Evolutionary conservation across 2,329 filamentous ascomycete genomes (phyloP), one percentile per base, ranked within the genome.

Genomic region (Pseudodiploospora longispora): DNA sequence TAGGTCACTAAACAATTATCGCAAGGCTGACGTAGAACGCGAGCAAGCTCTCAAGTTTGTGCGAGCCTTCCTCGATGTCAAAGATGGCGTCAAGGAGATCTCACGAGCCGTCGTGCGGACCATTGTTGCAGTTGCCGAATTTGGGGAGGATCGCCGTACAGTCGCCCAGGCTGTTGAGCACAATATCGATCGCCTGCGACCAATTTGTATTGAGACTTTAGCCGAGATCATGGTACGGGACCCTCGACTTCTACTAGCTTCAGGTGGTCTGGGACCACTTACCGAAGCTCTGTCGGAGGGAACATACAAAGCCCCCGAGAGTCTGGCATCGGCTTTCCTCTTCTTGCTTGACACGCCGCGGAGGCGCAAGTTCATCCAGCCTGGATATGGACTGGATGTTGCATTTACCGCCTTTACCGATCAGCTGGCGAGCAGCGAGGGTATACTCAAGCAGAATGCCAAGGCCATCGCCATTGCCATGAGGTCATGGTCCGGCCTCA

Each of bases 21-120:
- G 86, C 58, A 97, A 96, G 63, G 87, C 91, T n/a, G 90, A 91
- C 54, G 87, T 98, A 12, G 93, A 98, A 68, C 80, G 94, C 43
- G 93, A 98, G 63, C 93, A 98, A 65, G 93, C 93, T 9, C 71
- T 98, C 56, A 98, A 98, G 62, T 96, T 98, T 61, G 83, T 97
- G 28, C 81, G 93, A 47, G 87, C 90, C 7, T 98, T 98, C 58
- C 71, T 98, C 3, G 93, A 98, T 59, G 88, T 97, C 51, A 96
- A 96, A 59, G 87, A 89, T 50, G 93, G 93, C 8, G 83, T 94
- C 6, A 77, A 80, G 50, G 91, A 98, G 61, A 77, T 98, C 32
- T 94, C 93, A 2, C 78, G 86, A 47, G 83, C 87, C 1, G 82
- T 98, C 19, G 85, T 95, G 6, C 81, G 93, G 43, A 93, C 91